Base-by-base conservation (phyloP, 129 eudicot species). In the Heracleum sosnowskyi region DNA sequence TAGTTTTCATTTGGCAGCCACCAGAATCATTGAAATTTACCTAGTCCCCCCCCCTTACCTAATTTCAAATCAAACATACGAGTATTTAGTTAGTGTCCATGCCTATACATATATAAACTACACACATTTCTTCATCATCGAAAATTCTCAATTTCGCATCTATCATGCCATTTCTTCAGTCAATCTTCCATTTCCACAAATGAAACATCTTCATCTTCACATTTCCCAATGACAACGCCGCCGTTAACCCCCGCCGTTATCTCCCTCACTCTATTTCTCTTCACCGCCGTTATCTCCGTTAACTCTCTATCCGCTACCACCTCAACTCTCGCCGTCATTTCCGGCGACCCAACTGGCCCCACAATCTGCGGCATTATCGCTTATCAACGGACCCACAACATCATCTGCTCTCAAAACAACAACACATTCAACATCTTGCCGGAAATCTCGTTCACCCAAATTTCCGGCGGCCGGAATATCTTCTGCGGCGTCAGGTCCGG, bases 281-380 rank as follows among this genome's bases (percentile, higher is more conserved):
- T 69, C 73, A 26, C 83, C 74, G 72, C 82, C 78, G 79, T 73
- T 89, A 74, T 85, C 88, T 47, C 75, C 80, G 79, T 73, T 62
- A 35, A 81, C 36, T 91, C 85, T 63, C 86, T 95, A 76, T 93
- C 94, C 74, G 91, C 89, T 83, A 78, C 96, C 66, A 86, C 91
- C 82, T 71, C 94, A 83, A 92, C 97, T 18, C 53, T 95, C 81
- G 88, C 98, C 77, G 84, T 90, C 72, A 81, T 78, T 82, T 94
- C 86, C 78, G 97, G 96, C 78, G 97, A 93, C 62, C 60, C 88
- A 82, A 20, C 26, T 0, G 66, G 83, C 80, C 68, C 85, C 86
- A 88, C 98, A 29, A 75, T 95, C 79, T 95, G 98, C 87, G 89
- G 93, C 76, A 84, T 95, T 76, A 81, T 82, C 55, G 92, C 98